Conservation (phyloP, 306 rosid genomes). For the Gastrolobium bilobum region DNA sequence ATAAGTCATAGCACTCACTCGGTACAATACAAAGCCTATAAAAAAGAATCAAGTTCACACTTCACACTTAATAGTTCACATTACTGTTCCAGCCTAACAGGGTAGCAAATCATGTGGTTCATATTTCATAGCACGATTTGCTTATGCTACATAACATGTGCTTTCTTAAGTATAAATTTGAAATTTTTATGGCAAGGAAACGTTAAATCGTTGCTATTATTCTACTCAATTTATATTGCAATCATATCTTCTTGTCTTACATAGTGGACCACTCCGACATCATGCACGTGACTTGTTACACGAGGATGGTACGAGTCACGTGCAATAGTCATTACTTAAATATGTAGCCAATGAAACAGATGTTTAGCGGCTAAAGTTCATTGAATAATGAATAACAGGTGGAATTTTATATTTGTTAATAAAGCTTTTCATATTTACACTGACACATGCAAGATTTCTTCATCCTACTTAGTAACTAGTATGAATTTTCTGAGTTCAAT, state of each 20-base stretch:
- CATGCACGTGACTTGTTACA: not conserved
- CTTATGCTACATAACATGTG: too few relatives aligned
- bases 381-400: constrained; percentile 1
- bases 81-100: not conserved
- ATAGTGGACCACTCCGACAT: too few relatives aligned
- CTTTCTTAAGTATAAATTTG: too few relatives aligned
- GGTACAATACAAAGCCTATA: not conserved
- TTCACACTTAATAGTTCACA: not conserved
- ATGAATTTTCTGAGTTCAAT: constrained; percentile 39
- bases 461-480: constrained; percentile 6
- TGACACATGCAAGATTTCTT: constrained; percentile 35
- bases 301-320: not conserved
- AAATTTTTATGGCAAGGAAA: too few relatives aligned
- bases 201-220: too few relatives aligned
- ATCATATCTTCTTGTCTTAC: too few relatives aligned
- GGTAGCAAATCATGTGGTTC: not conserved
- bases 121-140: too few relatives aligned
- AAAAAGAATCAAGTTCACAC: not conserved
- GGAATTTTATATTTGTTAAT: constrained; percentile 28
- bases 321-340: not conserved
- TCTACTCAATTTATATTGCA: too few relatives aligned
- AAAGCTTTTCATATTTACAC: constrained; percentile 54
- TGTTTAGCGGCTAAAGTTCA: constrained; percentile 25
- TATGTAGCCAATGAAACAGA: not conserved
- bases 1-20: not conserved